Conservation (phyloP, 495 filamentous ascomycete species). For the Neurospora sp. region DNA sequence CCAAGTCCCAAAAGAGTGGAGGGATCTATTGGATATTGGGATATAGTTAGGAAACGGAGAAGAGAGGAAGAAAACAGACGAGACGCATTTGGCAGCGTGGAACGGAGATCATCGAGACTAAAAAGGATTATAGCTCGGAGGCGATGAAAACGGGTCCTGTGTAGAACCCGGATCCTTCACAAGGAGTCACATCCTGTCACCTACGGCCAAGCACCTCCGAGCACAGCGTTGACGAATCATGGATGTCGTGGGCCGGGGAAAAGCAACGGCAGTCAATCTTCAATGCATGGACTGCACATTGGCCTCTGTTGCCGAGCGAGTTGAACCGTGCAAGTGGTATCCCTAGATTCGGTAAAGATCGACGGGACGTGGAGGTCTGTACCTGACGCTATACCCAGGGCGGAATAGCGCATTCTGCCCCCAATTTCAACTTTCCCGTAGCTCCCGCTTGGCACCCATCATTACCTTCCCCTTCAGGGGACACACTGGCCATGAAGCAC, state of each 20-base stretch:
- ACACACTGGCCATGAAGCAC: not conserved
- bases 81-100: not conserved
- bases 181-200: not conserved
- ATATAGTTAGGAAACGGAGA: not conserved
- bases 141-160: not conserved
- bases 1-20: not conserved
- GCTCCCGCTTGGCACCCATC: not conserved
- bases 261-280: not conserved
- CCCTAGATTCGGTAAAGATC: constrained; percentile 9
- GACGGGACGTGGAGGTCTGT: not conserved
- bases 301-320: not conserved
- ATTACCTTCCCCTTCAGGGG: not conserved
- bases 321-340: not conserved
- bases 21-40: not conserved
- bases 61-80: not conserved
- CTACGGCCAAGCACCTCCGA: not conserved
- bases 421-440: not conserved
- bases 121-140: not conserved
- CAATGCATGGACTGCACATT: not conserved
- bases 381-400: constrained; percentile 1
- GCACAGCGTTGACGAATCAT: not conserved
- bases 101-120: not conserved
- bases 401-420: not conserved
- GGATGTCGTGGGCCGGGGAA: not conserved
- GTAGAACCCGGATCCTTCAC: not conserved